Conservation (phyloP, 164 flowering plant genomes). For the grape (Vitis vinifera) region DNA sequence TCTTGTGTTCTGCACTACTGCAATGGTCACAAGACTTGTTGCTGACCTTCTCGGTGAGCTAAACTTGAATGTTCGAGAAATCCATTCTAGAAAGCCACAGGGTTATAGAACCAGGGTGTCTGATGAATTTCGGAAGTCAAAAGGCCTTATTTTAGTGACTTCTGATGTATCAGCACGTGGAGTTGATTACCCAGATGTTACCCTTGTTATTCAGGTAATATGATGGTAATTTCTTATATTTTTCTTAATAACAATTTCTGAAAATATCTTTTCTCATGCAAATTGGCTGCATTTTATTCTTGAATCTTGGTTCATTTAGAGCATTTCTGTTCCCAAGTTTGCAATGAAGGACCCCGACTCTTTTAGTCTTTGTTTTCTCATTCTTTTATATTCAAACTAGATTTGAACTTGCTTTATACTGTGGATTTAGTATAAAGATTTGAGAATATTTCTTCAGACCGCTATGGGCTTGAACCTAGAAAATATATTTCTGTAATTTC, state of each 20-base stretch:
- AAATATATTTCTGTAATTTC: conserved; percentile 10
- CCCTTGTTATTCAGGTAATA: conserved; percentile 94
- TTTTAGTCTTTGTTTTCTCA: not conserved
- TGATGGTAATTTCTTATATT: not conserved
- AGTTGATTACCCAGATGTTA: conserved; percentile 98
- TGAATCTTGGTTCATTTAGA: not conserved
- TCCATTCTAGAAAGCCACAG: conserved; percentile 95
- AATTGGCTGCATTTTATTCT: not conserved
- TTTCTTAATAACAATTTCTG: too few species aligned
- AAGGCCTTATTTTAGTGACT: conserved; percentile 94
- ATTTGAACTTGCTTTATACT: too few species aligned
- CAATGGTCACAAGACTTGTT: conserved; percentile 86
- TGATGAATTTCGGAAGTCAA: conserved; percentile 96
- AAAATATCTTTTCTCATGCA: too few species aligned
- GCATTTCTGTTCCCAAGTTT: too few species aligned
- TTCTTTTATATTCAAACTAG: not conserved
- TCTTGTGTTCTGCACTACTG: conserved; percentile 96
- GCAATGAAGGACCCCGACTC: not conserved
- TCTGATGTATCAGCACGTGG: conserved; percentile 99
- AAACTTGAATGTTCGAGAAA: conserved; percentile 85
- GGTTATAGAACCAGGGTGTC: conserved; percentile 90
- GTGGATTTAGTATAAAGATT: too few species aligned
- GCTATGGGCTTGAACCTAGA: too few species aligned
- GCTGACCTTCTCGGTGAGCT: conserved; percentile 83
- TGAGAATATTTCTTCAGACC: too few species aligned